Percentiles rank a stretch among this genome's conserved stretches.
phyloP scores from a whole-genome alignment of 305 asterid species.

The Solanum hybrid region DNA sequence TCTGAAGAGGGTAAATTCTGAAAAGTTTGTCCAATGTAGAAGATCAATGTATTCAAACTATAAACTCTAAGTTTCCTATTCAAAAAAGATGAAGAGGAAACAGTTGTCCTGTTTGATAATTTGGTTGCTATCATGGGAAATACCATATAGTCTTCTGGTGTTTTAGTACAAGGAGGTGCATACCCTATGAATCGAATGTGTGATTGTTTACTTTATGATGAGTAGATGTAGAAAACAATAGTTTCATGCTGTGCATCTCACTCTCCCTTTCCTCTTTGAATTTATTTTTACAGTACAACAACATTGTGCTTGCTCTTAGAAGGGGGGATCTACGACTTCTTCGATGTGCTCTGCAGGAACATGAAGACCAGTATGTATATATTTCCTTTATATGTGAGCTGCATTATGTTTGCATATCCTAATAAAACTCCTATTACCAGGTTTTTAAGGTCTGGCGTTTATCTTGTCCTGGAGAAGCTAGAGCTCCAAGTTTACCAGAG shows the following conservation, averaged over 20 bases:
- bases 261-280: not conserved
- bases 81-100: not conserved
- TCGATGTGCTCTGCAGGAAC: constrained; percentile 71
- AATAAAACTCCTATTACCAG: constrained; percentile 26
- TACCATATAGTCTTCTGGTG: not conserved
- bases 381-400: not conserved
- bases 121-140: not conserved
- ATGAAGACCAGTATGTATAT: constrained; percentile 67
- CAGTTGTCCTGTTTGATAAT: not conserved
- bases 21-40: not conserved
- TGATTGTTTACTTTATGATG: not conserved
- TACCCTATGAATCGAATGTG: not conserved
- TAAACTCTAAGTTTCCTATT: not conserved
- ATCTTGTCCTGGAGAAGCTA: constrained; percentile 87
- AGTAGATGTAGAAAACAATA: not conserved
- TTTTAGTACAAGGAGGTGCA: not conserved
- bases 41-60: not conserved
- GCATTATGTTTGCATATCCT: not conserved
- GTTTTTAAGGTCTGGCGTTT: constrained; percentile 91
- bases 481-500: constrained; percentile 96
- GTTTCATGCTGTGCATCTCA: not conserved
- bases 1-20: not conserved
- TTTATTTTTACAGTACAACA: constrained; percentile 45
- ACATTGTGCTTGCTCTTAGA: constrained; percentile 74
- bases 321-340: constrained; percentile 95